Base-by-base conservation (phyloP, 371 early-diverging fungal genomes). In the Rozella allomycis region DNA sequence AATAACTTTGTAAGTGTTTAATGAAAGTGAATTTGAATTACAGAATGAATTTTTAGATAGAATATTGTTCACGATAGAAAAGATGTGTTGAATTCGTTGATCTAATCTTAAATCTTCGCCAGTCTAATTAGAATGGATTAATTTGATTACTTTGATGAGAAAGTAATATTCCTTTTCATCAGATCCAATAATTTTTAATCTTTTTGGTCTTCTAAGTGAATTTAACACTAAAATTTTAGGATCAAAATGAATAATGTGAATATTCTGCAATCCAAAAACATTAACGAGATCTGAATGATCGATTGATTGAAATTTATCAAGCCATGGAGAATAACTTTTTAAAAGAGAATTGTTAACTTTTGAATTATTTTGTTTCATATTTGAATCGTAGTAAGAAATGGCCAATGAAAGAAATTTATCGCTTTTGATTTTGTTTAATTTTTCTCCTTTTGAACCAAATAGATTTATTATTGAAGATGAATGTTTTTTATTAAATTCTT, bases 81-180 rank as follows among this genome's bases (percentile, higher is more conserved):
- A 79, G 13, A 75, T 43, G 26, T 77, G 78, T 38, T 79, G 57
- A 16, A 79, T 62, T 33, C 80, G 58, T 39, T 79, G 76, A 50
- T 79, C 80, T 3, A 76, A 39, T 4, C 80, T 58, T 23, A 79
- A 46, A 45, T 79, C 80, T 40, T 79, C 80, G 4, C 80, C 80
- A 11, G 74, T 78, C 67, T 72, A 40, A 6, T 6, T 1, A 34
- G 17, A 17, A 23, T 0, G 13, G 6, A 34, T 9, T 16, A 21
- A 16, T 33, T 3, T 2, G 0, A 30, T 31, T 49, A 55, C 63
- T 54, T 79, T 79, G 17, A 77, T 72, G 13, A 79, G 54, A 46
- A 72, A 77, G 9, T 53, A 38, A 23, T 77, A 58, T 19, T 68
- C 66, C 20, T 55, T 54, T 34, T 70, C 78, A 34, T 79, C 77